These are phyloP conservation scores for Aspergillus affinis DNA, from an alignment of 495 filamentous ascomycete species.

Conservation along the genomic window DNA sequence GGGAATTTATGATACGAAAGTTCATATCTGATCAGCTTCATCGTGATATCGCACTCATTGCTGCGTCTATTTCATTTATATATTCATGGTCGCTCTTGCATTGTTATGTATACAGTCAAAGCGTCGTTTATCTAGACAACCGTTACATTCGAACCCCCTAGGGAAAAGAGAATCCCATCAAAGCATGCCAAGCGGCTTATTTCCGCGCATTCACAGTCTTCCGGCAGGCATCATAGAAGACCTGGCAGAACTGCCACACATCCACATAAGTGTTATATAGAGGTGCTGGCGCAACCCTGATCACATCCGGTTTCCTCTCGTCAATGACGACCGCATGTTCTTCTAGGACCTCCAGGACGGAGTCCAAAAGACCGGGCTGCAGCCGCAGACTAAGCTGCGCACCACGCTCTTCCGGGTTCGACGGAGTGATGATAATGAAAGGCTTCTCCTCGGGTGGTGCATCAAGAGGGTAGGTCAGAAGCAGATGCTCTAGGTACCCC, in stretches of 20 bases:
- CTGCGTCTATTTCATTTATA: not conserved
- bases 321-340: conserved; percentile 75
- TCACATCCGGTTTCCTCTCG: conserved; percentile 85
- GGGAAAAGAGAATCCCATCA: too few relatives aligned
- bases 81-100: not conserved
- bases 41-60: not conserved
- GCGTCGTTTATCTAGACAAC: too few relatives aligned
- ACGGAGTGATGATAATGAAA: conserved; percentile 81
- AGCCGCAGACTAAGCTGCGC: conserved; percentile 84
- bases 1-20: not conserved
- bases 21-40: not conserved
- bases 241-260: conserved; percentile 71
- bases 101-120: not conserved
- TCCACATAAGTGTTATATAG: conserved; percentile 86
- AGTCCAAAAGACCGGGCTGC: conserved; percentile 62
- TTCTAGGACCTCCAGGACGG: conserved; percentile 67
- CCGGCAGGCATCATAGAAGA: conserved; percentile 40
- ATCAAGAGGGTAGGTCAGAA: conserved; percentile 46
- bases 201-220: conserved; percentile 28
- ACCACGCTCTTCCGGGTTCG: conserved; percentile 67
- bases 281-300: conserved; percentile 88
- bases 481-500: conserved; percentile 72
- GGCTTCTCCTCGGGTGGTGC: conserved; percentile 40
- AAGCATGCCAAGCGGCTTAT: conserved; percentile 3
- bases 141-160: not conserved